Base-by-base conservation (phyloP, 768 basidiomycete genomes). In the Suillus bovinus region DNA sequence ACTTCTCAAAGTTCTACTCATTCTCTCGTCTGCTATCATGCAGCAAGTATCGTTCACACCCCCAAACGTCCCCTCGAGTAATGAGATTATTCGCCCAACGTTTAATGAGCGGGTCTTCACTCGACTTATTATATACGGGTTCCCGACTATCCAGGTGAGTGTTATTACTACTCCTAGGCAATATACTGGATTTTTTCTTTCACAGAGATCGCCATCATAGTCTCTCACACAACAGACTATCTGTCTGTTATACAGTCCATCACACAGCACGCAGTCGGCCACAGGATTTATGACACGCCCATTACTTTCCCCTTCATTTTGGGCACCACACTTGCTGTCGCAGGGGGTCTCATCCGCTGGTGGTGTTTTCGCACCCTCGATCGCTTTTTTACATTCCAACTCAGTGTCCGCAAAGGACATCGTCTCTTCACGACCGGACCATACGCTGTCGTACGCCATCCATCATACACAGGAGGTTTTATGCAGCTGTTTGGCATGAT, bases 401-500 rank as follows among this genome's bases (percentile, higher is more conserved):
- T 81, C 49, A 75, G 76, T 41, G 77, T 80, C 49, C 77, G 73
- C 9, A 74, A 72, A 1, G 70, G 77, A 60, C 80, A 81, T 64
- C 69, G 71, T 59, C 76, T 81, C 41, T 69, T 81, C 60, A 80
- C 76, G 2, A 66, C 71, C 17, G 80, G 79, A 1, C 80, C 79
- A 1, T 81, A 81, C 60, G 69, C 78, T 22, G 75, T 76, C 72
- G 77, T 79, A 8, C 76, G 80, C 46, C 80, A 81, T 63, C 80
- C 80, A 36, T 76, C 78, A 66, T 81, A 81, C 63, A 74, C 76
- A 16, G 78, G 77, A n/a, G 71, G 31, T 9, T 27, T 57, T 1
- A 33, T 72, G 16, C 41, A 36, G 17, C 14, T 61, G 9, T 33
- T 22, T 6, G 65, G 67, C n/a, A n/a, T 63, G 1, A 36, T 44